Conservation (phyloP, 768 basidiomycete genomes). For the Russula abietina region DNA sequence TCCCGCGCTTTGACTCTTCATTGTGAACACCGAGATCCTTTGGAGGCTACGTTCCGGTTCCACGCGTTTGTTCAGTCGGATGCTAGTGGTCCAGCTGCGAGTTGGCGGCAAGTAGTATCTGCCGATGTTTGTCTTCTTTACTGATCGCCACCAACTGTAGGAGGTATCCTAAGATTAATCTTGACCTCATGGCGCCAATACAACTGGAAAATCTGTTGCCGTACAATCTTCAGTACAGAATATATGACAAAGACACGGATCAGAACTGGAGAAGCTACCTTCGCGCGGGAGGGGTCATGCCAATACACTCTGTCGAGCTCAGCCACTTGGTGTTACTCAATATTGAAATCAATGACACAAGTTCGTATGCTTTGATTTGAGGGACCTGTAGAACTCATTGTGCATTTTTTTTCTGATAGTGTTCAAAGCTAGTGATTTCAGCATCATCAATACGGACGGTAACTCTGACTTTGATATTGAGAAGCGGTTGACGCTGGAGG, state of each 20-base stretch:
- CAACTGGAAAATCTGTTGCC: slow-evolving; percentile 95
- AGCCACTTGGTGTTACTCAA: slow-evolving; percentile 86
- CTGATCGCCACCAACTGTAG: slow-evolving; percentile 36
- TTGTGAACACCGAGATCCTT: slow-evolving; percentile 74
- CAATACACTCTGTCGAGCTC: slow-evolving; percentile 92
- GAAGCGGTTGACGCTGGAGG: slow-evolving; percentile 61
- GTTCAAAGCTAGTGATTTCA: slow-evolving; percentile 91
- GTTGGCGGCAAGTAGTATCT: slow-evolving; percentile 13
- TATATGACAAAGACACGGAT: slow-evolving; percentile 92
- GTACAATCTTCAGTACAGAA: slow-evolving; percentile 90
- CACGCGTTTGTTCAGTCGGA: slow-evolving; percentile 87
- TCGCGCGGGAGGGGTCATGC: slow-evolving; percentile 89
- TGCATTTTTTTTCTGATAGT: slow-evolving; percentile 42
- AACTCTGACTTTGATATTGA: slow-evolving; percentile 87
- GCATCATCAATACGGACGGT: slow-evolving; percentile 93
- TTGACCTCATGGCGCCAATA: slow-evolving; percentile 86
- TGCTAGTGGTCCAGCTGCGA: slow-evolving; percentile 36
- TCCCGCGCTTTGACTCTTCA: slow-evolving; percentile 56
- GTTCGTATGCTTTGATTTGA: slow-evolving; percentile 39
- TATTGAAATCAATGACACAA: slow-evolving; percentile 85
- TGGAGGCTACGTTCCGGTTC: slow-evolving; percentile 89
- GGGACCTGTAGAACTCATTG: background rate
- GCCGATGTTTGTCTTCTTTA: background rate
- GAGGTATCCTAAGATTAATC: slow-evolving; percentile 75
- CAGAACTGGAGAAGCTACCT: slow-evolving; percentile 94